Evolutionary conservation across 805 yeast genomes (phyloP), one percentile per base, ranked within the genome.

Genomic region (Candida berthetii): DNA sequence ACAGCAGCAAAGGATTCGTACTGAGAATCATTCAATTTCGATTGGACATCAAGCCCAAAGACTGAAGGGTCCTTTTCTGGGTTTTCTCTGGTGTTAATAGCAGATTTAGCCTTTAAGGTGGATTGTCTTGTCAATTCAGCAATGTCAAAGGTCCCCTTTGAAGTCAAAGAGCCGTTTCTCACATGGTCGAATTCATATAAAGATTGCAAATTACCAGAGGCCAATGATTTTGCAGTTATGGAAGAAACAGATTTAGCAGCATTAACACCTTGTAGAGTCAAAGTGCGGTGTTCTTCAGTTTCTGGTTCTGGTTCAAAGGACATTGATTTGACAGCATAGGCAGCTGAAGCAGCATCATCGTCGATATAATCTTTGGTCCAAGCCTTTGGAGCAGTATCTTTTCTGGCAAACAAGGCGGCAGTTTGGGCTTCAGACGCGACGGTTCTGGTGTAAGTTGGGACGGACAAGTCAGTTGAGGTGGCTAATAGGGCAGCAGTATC

Each of bases 401-500:
- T 60, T 48, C 63, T 69, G 7, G 74, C 75, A 45, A 66, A 56
- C 8, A 69, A 53, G 2, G 88, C 87, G 38, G 87, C 87, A 19
- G 74, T 71, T 32, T 82, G 85, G 14, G 86, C 86, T 40, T 78
- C 86, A 7, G 81, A 69, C 15, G 80, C 73, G 13, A 72, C 58
- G 29, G 62, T 64, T 42, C 90, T 66, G 58, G 78, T 81, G 58
- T 82, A 84, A 13, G 87, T 79, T 46, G 73, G 75, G 31, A 82
- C 76, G 2, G 79, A 71, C 36, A 80, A 68, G 58, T 80, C 85
- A 2, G 84, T 64, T 11, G 80, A 74, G 7, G 85, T 76, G 2
- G 93, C 95, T 46, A 83, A 66, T 41, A 82, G 65, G 1, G 93
- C 93, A 38, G 95, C 91, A 6, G 84, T 76, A 55, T 81, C 88